Evolutionary conservation across 2,329 filamentous ascomycete species (phyloP).

Genomic region (Zelopaecilomyces penicillatus): DNA sequence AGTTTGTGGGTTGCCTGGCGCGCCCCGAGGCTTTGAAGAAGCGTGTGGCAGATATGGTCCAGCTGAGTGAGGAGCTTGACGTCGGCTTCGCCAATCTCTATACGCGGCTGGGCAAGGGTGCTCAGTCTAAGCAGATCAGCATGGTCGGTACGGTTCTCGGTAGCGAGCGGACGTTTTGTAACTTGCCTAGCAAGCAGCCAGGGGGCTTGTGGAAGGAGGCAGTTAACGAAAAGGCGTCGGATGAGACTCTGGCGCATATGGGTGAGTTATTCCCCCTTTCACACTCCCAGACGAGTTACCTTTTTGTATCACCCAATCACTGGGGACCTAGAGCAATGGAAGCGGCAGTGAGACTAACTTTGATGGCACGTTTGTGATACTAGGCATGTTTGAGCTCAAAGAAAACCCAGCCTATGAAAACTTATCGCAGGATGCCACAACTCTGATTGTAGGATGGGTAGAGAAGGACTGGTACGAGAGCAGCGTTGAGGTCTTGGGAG

Average conservation of each 20-base stretch:
- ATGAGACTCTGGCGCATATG: constrained; percentile 78
- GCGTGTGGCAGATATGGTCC: constrained; percentile 61
- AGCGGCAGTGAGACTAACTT: neutral
- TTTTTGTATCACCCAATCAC: neutral
- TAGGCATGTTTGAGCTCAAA: constrained; percentile 64
- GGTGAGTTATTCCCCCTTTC: constrained; percentile 33
- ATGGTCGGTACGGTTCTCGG: constrained; percentile 53
- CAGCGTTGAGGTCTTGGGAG: neutral
- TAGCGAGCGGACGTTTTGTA: constrained; percentile 79
- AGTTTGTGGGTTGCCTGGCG: constrained; percentile 85
- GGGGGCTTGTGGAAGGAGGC: constrained; percentile 58
- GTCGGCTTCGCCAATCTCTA: constrained; percentile 84
- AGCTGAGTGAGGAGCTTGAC: constrained; percentile 53
- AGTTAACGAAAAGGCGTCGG: constrained; percentile 68
- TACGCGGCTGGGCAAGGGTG: constrained; percentile 68
- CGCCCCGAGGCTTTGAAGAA: constrained; percentile 73
- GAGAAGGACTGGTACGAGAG: constrained; percentile 58
- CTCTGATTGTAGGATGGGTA: constrained; percentile 57
- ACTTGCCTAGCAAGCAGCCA: constrained; percentile 54
- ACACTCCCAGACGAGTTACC: neutral
- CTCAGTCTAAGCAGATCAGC: constrained; percentile 43
- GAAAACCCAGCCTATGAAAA: constrained; percentile 66
- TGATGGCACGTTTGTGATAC: neutral
- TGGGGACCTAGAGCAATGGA: neutral
- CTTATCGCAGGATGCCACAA: constrained; percentile 57